These are phyloP conservation scores for Cymodocea nodosa DNA, from an alignment of 116 monocot species.

Conservation along the genomic window DNA sequence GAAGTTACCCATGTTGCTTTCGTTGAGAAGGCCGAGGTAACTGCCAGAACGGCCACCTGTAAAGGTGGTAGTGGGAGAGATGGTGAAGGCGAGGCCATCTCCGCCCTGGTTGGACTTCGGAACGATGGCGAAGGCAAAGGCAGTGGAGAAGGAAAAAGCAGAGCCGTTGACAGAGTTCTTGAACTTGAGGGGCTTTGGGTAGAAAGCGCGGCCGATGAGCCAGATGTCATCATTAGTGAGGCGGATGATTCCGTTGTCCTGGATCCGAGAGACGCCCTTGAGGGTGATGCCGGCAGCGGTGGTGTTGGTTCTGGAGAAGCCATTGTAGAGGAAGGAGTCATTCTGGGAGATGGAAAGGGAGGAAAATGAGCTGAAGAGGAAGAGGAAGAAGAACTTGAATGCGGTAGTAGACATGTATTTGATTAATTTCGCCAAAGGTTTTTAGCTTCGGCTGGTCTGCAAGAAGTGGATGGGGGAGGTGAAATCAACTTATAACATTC, in stretches of 20 bases:
- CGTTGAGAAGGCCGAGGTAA: constrained; percentile 78
- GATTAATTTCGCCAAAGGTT: too few relatives aligned
- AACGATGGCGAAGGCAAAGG: constrained; percentile 57
- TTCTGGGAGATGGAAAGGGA: constrained; percentile 12
- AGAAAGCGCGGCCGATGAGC: constrained; percentile 60
- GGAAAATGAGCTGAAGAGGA: constrained; percentile 11
- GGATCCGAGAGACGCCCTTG: constrained; percentile 36
- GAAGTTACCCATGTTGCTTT: constrained; percentile 34
- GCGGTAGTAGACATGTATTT: too few relatives aligned
- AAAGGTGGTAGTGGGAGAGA: constrained; percentile 18
- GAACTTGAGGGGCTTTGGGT: constrained; percentile 31
- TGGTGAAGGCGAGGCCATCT: constrained; percentile 65
- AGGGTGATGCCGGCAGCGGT: constrained; percentile 11
- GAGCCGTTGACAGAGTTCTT: constrained; percentile 24
- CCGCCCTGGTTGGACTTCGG: constrained; percentile 46
- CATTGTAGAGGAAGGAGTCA: constrained; percentile 31
- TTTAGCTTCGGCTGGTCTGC: too few relatives aligned
- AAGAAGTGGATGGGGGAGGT: too few relatives aligned
- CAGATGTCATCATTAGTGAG: too few relatives aligned
- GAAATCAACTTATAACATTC: too few relatives aligned
- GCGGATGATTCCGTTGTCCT: constrained; percentile 23
- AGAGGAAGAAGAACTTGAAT: constrained; percentile 6
- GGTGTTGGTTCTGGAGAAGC: constrained; percentile 19
- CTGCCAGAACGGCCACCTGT: constrained; percentile 40
- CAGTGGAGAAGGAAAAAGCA: constrained; percentile 58